A percentile compares a stretch with the other conserved stretches of the same genome.
Evolutionary conservation across 805 yeast genomes (phyloP).

Genomic region (Wickerhamomyces chambardii): DNA sequence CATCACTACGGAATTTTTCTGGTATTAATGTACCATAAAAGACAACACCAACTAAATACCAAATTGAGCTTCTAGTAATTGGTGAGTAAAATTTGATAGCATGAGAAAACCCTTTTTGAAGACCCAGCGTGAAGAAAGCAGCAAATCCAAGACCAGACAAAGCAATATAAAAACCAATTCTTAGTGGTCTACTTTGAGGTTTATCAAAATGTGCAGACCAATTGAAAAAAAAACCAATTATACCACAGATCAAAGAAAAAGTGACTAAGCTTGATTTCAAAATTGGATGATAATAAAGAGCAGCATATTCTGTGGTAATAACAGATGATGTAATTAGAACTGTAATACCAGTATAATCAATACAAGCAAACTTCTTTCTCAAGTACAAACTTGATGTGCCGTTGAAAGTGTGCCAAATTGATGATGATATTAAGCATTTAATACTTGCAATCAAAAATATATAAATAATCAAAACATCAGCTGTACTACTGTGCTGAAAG

Average conservation of each 20-base stretch:
- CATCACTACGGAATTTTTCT: constrained; percentile 78
- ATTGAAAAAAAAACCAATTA: constrained; percentile 66
- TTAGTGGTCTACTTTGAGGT: constrained; percentile 72
- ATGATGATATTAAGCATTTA: constrained; percentile 71
- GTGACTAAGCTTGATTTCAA: constrained; percentile 42
- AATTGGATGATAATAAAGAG: constrained; percentile 52
- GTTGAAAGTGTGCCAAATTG: constrained; percentile 87
- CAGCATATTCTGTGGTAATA: constrained; percentile 74
- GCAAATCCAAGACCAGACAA: constrained; percentile 69
- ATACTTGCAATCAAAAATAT: constrained; percentile 64
- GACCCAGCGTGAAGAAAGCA: constrained; percentile 48
- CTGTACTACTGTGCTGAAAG: constrained; percentile 28
- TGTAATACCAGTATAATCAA: constrained; percentile 93
- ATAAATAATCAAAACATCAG: constrained; percentile 45
- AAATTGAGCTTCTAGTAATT: constrained; percentile 56
- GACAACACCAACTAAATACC: constrained; percentile 77
- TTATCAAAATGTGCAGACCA: constrained; percentile 92
- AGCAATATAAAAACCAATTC: constrained; percentile 75
- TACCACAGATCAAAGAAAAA: constrained; percentile 59
- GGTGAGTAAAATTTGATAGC: constrained; percentile 58
- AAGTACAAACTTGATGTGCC: constrained; percentile 56
- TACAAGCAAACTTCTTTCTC: constrained; percentile 78
- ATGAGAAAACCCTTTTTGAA: constrained; percentile 43
- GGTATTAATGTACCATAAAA: constrained; percentile 87
- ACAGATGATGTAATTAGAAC: constrained; percentile 84